Evolutionary conservation across 179 eudicot genomes (phyloP), one percentile per base, ranked within the genome.

Genomic region (Nepenthes alata): DNA sequence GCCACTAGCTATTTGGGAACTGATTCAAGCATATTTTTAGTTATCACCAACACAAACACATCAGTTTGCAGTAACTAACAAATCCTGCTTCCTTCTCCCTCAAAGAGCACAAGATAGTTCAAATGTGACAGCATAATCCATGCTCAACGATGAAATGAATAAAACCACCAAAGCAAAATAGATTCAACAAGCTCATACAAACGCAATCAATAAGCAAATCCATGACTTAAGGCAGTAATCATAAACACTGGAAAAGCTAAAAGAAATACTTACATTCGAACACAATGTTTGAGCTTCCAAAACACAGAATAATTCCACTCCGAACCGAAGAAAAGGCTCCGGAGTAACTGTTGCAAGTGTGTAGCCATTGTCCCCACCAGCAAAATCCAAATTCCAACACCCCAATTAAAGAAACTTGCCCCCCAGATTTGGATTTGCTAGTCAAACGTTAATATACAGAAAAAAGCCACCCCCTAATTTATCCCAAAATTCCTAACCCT

Each of bases 231-330:
- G 45, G 45, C 45, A 41, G 14, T 11, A 38, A 41, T 4, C 45
- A 41, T 41, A 41, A 41, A 4, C 45, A 41, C 8, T 47, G 5
- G 53, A 37, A 47, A 58, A 36, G 4, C 11, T 14, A 66, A 57
- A 76, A 50, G 13, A 11, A 13, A 13, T 50, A 50, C 96, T 91
- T 76, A 91, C 97, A 88, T 88, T 76, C 74, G 81, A 64, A 89
- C 68, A 49, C 64, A 87, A 75, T 88, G 95, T 62, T 82, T 75
- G 78, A 88, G 85, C 80, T 82, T 89, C 97, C 97, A 91, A 59
- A 88, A 85, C 47, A 91, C 87, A 1, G 91, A 89, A 37, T 88
- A 91, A 71, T 75, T 77, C 97, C 97, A 91, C 48, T 73, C 83
- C 37, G 80, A 67, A 53, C 80, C 75, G 68, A 71, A 77, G 72